These are phyloP conservation scores for Oropetium thomaeum DNA, from an alignment of 176 grass and related monocot genomes.

Conservation along the genomic window DNA sequence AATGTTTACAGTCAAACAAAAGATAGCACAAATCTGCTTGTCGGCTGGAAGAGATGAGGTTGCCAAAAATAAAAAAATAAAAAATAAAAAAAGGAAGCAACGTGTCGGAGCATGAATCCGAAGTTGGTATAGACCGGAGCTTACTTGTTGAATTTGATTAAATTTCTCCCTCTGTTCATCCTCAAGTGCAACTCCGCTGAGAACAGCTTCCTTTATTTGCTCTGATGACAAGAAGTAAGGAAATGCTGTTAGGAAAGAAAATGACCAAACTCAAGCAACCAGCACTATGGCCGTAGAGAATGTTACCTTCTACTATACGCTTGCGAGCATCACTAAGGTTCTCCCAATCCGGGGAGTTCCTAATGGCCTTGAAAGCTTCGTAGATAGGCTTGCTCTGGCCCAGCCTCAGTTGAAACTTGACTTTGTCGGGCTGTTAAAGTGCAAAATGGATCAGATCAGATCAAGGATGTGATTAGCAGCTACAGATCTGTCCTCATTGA, in stretches of 20 bases:
- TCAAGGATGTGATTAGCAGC: neutral
- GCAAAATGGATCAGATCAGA: neutral
- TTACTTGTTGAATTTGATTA: constrained; percentile 91
- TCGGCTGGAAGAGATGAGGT: neutral
- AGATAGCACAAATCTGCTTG: neutral
- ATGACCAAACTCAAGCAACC: neutral
- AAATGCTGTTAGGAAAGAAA: neutral
- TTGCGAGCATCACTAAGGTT: constrained; percentile 71
- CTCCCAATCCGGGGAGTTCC: constrained; percentile 67
- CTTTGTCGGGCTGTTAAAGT: constrained; percentile 81
- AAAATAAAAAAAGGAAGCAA: neutral
- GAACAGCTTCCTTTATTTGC: constrained; percentile 94
- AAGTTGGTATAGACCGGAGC: neutral
- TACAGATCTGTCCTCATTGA: neutral
- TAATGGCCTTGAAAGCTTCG: constrained; percentile 80
- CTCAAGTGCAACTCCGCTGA: constrained; percentile 82
- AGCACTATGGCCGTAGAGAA: neutral
- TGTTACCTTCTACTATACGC: constrained; percentile 79
- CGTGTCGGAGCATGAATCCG: neutral
- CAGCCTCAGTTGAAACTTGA: constrained; percentile 81
- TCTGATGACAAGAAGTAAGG: constrained; percentile 30
- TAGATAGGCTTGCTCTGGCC: constrained; percentile 92
- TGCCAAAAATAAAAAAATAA: too few relatives aligned
- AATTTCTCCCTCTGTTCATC: constrained; percentile 80
- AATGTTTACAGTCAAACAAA: too few relatives aligned